Percentiles rank a stretch among this genome's conserved stretches.
These are phyloP conservation scores for Aspergillus leporis DNA, from an alignment of 495 filamentous ascomycete species.

Conservation along the genomic window DNA sequence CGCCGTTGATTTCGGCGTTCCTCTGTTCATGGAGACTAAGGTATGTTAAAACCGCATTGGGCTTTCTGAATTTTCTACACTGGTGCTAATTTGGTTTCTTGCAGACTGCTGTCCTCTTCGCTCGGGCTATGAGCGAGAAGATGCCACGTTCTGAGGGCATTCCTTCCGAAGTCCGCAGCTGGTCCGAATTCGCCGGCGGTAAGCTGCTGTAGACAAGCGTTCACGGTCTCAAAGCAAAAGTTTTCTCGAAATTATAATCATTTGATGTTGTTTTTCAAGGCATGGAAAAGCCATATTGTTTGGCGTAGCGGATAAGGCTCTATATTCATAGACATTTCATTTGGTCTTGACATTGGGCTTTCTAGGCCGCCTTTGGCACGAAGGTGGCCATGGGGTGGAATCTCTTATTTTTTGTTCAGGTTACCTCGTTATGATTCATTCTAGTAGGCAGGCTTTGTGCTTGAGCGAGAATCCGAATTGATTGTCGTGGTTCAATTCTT, in stretches of 20 bases:
- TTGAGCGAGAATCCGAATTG: constrained; percentile 28
- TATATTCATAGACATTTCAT: constrained; percentile 38
- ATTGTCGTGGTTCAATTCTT: constrained; percentile 13
- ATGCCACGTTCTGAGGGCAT: constrained; percentile 80
- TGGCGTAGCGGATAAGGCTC: constrained; percentile 31
- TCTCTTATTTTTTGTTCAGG: constrained; percentile 18
- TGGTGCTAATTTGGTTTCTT: constrained; percentile 21
- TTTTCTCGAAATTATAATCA: constrained; percentile 26
- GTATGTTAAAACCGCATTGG: constrained; percentile 51
- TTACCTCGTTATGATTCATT: constrained; percentile 17
- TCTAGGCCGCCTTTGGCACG: constrained; percentile 9
- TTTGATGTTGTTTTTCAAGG: constrained; percentile 21
- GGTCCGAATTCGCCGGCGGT: constrained; percentile 91
- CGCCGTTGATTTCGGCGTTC: constrained; percentile 96
- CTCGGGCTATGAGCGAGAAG: constrained; percentile 94
- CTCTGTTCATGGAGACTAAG: constrained; percentile 98
- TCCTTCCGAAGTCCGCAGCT: constrained; percentile 84
- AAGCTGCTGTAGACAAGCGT: constrained; percentile 71
- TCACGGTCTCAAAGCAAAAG: constrained; percentile 27
- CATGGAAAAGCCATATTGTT: constrained; percentile 25
- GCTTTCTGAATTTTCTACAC: not conserved
- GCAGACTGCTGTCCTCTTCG: constrained; percentile 93
- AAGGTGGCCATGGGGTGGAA: constrained; percentile 25
- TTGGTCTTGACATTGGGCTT: constrained; percentile 22
- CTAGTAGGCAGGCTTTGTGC: constrained; percentile 30